phyloP scores from a whole-genome alignment of 1,139 yeast genomes.

The Spencermartinsiella ligniputridi region DNA sequence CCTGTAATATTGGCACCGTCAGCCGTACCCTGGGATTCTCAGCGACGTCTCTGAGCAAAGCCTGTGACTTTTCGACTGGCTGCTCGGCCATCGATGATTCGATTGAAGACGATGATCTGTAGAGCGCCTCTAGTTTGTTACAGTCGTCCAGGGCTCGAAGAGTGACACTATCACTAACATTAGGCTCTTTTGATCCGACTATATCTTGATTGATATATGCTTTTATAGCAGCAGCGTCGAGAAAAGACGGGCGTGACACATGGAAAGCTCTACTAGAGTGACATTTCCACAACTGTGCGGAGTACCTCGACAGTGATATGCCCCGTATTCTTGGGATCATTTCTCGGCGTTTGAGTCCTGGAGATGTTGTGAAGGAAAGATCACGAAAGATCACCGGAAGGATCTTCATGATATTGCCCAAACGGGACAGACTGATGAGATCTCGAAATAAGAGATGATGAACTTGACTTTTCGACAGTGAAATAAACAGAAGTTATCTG shows the following conservation, averaged over 20 bases:
- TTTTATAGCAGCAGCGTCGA: neutral
- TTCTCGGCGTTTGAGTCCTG: too few species aligned
- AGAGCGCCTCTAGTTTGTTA: conserved; percentile 16
- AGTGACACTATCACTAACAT: neutral
- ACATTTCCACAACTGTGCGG: too few species aligned
- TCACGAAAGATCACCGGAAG: too few species aligned
- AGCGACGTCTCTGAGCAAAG: conserved; percentile 19
- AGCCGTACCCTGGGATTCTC: conserved; percentile 16
- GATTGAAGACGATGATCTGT: conserved; percentile 17
- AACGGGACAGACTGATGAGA: too few species aligned
- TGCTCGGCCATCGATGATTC: conserved; percentile 19
- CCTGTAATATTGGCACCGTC: conserved; percentile 17
- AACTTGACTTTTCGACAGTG: too few species aligned
- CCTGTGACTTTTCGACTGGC: conserved; percentile 17
- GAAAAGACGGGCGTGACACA: neutral
- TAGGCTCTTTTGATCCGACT: neutral
- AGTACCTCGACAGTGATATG: too few species aligned
- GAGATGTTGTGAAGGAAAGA: too few species aligned
- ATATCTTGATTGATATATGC: conserved; percentile 7
- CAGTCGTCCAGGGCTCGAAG: conserved; percentile 22
- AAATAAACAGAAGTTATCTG: too few species aligned
- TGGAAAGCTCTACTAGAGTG: neutral
- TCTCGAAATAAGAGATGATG: too few species aligned
- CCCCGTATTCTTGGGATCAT: too few species aligned
- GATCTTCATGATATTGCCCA: too few species aligned